phyloP scores from a whole-genome alignment of 306 rosid species.

The Dalbergia cultrata region DNA sequence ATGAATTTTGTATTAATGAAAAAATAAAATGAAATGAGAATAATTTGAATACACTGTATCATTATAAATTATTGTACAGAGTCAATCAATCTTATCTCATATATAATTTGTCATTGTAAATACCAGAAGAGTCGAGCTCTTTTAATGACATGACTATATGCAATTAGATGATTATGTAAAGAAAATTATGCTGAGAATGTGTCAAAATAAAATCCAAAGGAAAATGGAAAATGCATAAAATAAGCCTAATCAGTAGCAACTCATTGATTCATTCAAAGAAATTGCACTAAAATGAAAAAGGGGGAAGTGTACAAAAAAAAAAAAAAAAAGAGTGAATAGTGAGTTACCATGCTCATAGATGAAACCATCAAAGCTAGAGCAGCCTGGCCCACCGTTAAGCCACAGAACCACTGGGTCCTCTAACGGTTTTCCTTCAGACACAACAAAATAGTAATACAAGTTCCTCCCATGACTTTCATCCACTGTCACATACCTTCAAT shows the following conservation, averaged over 20 bases:
- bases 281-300: slow-evolving; percentile 4
- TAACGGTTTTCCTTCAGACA: slow-evolving; percentile 77
- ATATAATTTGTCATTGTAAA: background rate
- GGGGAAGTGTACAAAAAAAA: background rate
- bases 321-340: background rate
- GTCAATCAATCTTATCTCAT: background rate
- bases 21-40: too few relatives aligned
- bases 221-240: background rate
- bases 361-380: slow-evolving; percentile 97
- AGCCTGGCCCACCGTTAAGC: slow-evolving; percentile 99
- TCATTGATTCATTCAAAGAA: background rate
- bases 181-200: background rate
- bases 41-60: background rate
- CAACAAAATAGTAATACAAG: slow-evolving; percentile 82
- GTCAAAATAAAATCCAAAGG: background rate
- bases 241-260: background rate
- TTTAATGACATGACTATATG: background rate
- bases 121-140: background rate
- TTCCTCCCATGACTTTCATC: slow-evolving; percentile 65
- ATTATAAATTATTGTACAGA: too few relatives aligned
- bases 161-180: too few relatives aligned
- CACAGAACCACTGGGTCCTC: slow-evolving; percentile 94
- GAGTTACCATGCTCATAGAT: slow-evolving; percentile 91
- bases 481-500: slow-evolving; percentile 56
- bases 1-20: background rate